These are phyloP conservation scores for Straminergon stramineum DNA, from an alignment of 225 moss, liverwort and hornwort species.

Conservation along the genomic window DNA sequence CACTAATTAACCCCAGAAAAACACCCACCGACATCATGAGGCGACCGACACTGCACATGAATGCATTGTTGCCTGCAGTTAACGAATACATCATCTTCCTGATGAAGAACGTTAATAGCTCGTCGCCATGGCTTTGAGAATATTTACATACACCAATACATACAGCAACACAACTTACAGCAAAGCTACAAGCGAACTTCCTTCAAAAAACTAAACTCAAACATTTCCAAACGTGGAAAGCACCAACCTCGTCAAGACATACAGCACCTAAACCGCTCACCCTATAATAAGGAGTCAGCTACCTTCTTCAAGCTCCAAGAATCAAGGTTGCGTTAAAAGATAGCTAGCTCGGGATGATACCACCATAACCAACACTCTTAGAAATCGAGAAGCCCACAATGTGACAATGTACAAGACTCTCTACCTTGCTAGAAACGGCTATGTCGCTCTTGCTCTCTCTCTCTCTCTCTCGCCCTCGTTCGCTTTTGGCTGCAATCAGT, in stretches of 20 bases:
- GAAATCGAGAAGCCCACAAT: background rate
- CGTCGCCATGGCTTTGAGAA: background rate
- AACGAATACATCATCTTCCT: background rate
- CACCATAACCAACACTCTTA: background rate
- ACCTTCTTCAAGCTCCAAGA: background rate
- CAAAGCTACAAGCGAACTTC: background rate
- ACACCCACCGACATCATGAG: background rate
- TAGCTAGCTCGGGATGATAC: background rate
- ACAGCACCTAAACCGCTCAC: background rate
- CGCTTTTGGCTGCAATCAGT: background rate
- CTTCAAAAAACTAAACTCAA: background rate
- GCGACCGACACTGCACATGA: conserved; percentile 4
- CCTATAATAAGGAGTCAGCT: background rate
- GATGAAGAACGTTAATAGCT: background rate
- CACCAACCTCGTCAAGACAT: conserved; percentile 12
- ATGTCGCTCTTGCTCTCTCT: background rate
- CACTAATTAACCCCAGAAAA: background rate
- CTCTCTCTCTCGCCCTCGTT: background rate
- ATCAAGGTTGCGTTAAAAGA: background rate
- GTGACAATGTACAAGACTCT: background rate
- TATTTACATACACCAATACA: background rate
- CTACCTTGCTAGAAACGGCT: background rate
- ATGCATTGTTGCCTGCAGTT: background rate
- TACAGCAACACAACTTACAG: background rate
- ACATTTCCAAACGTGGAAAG: background rate